A percentile compares a stretch with the other conserved stretches of the same genome.
phyloP scores from a whole-genome alignment of 441 rosid genomes.

The Erodium texanum region DNA sequence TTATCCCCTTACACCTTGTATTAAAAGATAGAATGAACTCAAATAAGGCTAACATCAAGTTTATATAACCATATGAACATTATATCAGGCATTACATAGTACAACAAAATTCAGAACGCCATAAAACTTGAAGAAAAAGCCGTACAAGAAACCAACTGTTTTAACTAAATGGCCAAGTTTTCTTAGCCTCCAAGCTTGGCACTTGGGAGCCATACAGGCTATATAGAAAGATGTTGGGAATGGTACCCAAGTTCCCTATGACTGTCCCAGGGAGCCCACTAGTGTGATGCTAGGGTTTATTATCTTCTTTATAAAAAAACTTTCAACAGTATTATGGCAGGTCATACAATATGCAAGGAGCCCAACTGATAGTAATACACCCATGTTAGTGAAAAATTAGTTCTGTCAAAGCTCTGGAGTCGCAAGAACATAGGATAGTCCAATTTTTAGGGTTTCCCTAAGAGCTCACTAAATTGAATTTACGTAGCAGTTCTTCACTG shows the following conservation, averaged over 20 bases:
- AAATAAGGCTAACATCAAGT: neutral
- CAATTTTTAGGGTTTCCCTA: neutral
- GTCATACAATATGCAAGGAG: neutral
- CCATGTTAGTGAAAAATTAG: neutral
- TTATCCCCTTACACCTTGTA: neutral
- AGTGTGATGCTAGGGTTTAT: neutral
- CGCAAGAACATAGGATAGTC: neutral
- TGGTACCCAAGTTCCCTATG: neutral
- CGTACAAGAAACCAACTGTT: too few relatives aligned
- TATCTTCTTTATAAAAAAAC: neutral
- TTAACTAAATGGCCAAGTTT: too few relatives aligned
- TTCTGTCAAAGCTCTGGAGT: neutral
- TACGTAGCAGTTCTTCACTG: neutral
- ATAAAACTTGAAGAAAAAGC: too few relatives aligned
- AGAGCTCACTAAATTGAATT: neutral
- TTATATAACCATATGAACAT: neutral
- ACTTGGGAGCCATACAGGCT: neutral
- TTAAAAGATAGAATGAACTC: neutral
- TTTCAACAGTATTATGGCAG: neutral
- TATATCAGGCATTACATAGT: neutral
- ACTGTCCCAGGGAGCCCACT: neutral
- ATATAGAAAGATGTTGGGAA: neutral
- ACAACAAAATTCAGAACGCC: neutral
- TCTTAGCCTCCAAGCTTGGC: too few relatives aligned
- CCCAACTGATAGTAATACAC: neutral